Percentiles rank a stretch among this genome's conserved stretches.
Evolutionary conservation across 805 yeast species (phyloP).

Genomic region (Starmera quercuum): DNA sequence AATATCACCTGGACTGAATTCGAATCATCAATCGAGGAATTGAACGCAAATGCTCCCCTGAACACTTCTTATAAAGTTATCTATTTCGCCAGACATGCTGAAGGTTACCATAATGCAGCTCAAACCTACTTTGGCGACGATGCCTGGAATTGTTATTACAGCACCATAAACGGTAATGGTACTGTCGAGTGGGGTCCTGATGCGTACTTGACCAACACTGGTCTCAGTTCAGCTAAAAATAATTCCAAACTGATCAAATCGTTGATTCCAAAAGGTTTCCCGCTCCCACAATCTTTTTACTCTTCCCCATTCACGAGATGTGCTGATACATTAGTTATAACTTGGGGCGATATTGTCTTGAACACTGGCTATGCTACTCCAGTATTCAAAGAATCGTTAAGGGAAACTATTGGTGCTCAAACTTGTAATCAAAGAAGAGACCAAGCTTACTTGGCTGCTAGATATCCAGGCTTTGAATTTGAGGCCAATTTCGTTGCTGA

Average conservation of each 20-base stretch:
- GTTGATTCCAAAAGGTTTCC: conserved; percentile 21
- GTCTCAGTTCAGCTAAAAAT: conserved; percentile 44
- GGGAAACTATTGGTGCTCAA: conserved; percentile 48
- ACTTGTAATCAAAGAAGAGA: conserved; percentile 43
- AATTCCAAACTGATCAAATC: conserved; percentile 34
- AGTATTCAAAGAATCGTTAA: conserved; percentile 30
- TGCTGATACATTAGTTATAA: conserved; percentile 36
- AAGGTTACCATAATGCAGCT: conserved; percentile 46
- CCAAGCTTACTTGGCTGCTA: conserved; percentile 26
- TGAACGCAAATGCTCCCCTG: conserved; percentile 23
- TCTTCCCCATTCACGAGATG: conserved; percentile 52
- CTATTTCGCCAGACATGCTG: conserved; percentile 53
- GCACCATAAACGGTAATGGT: background rate
- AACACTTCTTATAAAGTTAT: conserved; percentile 37
- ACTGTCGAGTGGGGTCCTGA: conserved; percentile 9
- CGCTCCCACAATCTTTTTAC: conserved; percentile 41
- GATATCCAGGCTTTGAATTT: conserved; percentile 35
- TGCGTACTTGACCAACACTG: conserved; percentile 43
- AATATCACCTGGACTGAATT: conserved; percentile 28
- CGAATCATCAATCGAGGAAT: conserved; percentile 20
- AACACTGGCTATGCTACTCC: conserved; percentile 1
- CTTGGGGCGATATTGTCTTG: conserved; percentile 34
- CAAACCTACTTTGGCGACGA: background rate
- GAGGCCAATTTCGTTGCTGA: conserved; percentile 40
- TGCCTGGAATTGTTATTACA: background rate